Evolutionary conservation across 805 yeast genomes (phyloP), one percentile per base, ranked within the genome.

Genomic region (Lipomyces anomalus): DNA sequence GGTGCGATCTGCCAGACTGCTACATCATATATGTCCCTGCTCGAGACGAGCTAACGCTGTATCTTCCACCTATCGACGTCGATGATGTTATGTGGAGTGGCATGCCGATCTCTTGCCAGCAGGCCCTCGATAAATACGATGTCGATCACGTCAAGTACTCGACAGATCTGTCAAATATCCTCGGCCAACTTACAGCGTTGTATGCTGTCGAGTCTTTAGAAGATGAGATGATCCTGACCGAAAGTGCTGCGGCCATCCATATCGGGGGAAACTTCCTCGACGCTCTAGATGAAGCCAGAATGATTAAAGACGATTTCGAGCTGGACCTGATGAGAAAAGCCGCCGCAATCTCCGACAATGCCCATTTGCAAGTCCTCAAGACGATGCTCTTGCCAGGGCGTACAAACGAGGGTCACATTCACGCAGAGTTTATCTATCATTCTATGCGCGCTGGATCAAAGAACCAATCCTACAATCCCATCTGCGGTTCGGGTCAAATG

Each of bases 81-180:
- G 97, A 92, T 36, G 96, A 86, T 61, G 83, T 90, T 35, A 83
- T 92, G 87, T 90, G 98, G 98, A 81, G 92, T 47, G 98, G 98
- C 0, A 60, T 82, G 65, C 98, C 98, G 4, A 52, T 86, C 42
- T 68, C 77, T 33, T 52, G 72, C 2, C 80, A 81, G 38, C 80
- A 82, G 17, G 96, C 96, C 0, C 43, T 64, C 40, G 61, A 68
- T 18, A 72, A 70, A 50, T 90, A 67, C 56, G 95, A 90, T 58
- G 89, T 87, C 24, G 97, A 92, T 63, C 82, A 78, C 35, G 94
- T 89, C 38, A 63, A 76, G 46, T 84, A 82, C 57, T 74, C 72
- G 7, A 57, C 64, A n/a, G 79, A 76, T 3, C 59, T 88, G 38
- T 65, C 65, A 24, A 42, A 53, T 1, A 65, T 64, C 2, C 41